These are phyloP conservation scores for Gynandropsis gynandra DNA, from an alignment of 345 rosid species.

Conservation along the genomic window DNA sequence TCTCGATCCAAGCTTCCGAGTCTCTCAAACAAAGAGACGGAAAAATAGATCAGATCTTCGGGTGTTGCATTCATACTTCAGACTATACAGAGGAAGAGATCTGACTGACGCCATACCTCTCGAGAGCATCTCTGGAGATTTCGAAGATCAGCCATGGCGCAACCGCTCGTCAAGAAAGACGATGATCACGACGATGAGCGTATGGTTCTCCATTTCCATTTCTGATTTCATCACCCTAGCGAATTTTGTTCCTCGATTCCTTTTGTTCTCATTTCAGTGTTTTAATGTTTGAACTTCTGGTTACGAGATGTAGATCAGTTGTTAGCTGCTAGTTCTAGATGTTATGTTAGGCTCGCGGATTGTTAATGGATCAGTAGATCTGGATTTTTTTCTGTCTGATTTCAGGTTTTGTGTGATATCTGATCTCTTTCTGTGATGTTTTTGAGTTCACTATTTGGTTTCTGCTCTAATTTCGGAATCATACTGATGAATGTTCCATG, in stretches of 20 bases:
- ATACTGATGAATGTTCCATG: not conserved
- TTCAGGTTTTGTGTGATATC: not conserved
- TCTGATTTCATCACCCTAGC: not conserved
- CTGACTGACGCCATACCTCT: not conserved
- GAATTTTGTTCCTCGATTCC: not conserved
- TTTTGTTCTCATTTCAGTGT: not conserved
- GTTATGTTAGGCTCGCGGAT: not conserved
- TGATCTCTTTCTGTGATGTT: not conserved
- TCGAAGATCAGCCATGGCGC: not conserved
- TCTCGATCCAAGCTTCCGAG: slow-evolving; percentile 9
- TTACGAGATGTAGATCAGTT: slow-evolving; percentile 7
- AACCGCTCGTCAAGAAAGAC: slow-evolving; percentile 89
- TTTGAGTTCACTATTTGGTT: not conserved
- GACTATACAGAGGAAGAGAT: not conserved
- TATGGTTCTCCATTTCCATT: slow-evolving; percentile 18
- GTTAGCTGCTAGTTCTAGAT: too few relatives aligned
- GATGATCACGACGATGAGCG: slow-evolving; percentile 99
- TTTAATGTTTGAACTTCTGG: slow-evolving; percentile 6
- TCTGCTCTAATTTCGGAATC: not conserved
- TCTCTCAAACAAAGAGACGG: not conserved
- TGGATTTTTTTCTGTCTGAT: not conserved
- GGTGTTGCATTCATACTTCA: not conserved
- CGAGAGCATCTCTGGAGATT: not conserved
- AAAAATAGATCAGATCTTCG: not conserved
- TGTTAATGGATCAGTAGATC: slow-evolving; percentile 18